These are phyloP conservation scores for Dovyalis caffra DNA, from an alignment of 345 rosid species.

Conservation along the genomic window DNA sequence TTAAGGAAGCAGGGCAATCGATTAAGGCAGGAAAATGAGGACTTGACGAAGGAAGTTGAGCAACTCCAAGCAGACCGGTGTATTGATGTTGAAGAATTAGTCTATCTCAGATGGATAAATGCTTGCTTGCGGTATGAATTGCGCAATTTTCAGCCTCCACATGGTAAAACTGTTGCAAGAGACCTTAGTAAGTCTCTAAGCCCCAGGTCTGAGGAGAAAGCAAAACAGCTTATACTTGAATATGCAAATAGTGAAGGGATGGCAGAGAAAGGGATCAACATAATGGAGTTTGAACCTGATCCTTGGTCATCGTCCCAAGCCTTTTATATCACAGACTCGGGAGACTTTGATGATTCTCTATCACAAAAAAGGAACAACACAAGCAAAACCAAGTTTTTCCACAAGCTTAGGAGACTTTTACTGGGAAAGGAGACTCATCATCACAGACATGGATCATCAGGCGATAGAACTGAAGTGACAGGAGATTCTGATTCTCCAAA, in stretches of 20 bases:
- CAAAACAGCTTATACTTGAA: slow-evolving; percentile 76
- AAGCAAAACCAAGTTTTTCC: slow-evolving; percentile 52
- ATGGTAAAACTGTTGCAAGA: slow-evolving; percentile 74
- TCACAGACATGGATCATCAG: slow-evolving; percentile 29
- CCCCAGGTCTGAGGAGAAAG: slow-evolving; percentile 72
- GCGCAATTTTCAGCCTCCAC: slow-evolving; percentile 58
- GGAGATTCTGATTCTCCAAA: slow-evolving; percentile 37
- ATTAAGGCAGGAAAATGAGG: slow-evolving; percentile 55
- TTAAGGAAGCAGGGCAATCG: slow-evolving; percentile 42
- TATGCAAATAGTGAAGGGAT: slow-evolving; percentile 58
- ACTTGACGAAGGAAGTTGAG: slow-evolving; percentile 53
- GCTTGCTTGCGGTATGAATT: slow-evolving; percentile 88
- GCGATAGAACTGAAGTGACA: slow-evolving; percentile 23
- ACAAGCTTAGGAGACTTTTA: slow-evolving; percentile 61
- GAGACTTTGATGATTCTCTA: slow-evolving; percentile 49
- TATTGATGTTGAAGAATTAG: slow-evolving; percentile 66
- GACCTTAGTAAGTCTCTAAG: slow-evolving; percentile 81
- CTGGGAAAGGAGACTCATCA: slow-evolving; percentile 54
- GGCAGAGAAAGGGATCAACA: slow-evolving; percentile 35
- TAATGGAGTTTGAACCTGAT: slow-evolving; percentile 48
- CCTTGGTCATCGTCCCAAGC: slow-evolving; percentile 60
- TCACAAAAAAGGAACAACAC: slow-evolving; percentile 34
- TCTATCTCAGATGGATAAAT: slow-evolving; percentile 87
- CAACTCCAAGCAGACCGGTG: slow-evolving; percentile 69
- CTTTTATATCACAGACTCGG: slow-evolving; percentile 52